These are phyloP conservation scores for Pelargonium cotyledonis DNA, from an alignment of 441 rosid species.

Conservation along the genomic window DNA sequence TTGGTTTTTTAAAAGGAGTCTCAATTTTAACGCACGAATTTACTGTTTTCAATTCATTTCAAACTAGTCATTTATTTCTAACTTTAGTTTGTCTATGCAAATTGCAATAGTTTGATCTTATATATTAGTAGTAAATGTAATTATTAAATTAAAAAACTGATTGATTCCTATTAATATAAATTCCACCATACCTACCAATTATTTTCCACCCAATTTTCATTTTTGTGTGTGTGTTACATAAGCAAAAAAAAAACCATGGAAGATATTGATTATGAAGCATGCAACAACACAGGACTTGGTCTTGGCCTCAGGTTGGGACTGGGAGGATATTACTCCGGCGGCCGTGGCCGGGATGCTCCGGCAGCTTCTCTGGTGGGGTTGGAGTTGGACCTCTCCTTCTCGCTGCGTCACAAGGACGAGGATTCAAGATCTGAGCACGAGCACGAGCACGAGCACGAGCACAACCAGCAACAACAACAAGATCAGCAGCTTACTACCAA, in stretches of 20 bases:
- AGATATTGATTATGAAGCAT: neutral
- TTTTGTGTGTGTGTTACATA: no score
- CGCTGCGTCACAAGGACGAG: neutral
- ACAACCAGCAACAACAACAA: neutral
- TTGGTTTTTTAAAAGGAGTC: neutral
- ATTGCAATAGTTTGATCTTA: no score
- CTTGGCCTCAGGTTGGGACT: neutral
- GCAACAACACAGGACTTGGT: neutral
- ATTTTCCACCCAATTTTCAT: neutral
- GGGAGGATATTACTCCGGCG: neutral
- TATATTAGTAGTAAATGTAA: neutral
- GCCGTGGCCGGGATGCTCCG: neutral
- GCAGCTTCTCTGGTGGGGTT: neutral
- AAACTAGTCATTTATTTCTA: no score
- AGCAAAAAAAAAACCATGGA: neutral
- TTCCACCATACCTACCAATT: neutral
- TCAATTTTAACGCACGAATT: neutral
- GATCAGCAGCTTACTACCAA: neutral
- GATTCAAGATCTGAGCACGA: no score
- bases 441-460: no score
- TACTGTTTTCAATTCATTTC: neutral
- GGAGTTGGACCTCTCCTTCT: neutral
- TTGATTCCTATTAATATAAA: neutral
- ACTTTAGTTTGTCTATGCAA: no score
- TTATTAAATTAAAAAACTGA: neutral